These are phyloP conservation scores for Penicillium sp. DNA, from an alignment of 2,329 filamentous ascomycete genomes.

Conservation along the genomic window DNA sequence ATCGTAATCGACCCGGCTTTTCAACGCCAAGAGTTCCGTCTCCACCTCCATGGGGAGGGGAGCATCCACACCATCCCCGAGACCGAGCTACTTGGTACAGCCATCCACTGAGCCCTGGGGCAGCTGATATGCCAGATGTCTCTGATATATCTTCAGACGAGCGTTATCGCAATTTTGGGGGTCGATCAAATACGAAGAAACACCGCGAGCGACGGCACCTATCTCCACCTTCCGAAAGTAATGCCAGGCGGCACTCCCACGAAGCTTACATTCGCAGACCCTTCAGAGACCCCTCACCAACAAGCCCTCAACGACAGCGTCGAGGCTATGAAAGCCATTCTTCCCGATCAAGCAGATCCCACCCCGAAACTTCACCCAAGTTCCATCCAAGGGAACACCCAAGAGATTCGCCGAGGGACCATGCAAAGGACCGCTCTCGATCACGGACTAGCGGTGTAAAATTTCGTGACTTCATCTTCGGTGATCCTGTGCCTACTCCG, in stretches of 20 bases:
- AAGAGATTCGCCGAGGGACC: not conserved
- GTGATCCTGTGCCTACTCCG: constrained; percentile 13
- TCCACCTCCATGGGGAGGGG: constrained; percentile 23
- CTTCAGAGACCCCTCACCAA: constrained; percentile 30
- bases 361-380: constrained; percentile 12
- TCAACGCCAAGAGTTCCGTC: constrained; percentile 30
- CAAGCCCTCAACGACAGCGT: constrained; percentile 10
- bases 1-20: constrained; percentile 15
- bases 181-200: constrained; percentile 17
- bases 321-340: constrained; percentile 12
- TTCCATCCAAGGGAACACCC: not conserved
- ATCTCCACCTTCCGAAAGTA: constrained; percentile 26
- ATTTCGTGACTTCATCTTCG: constrained; percentile 30
- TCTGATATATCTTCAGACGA: constrained; percentile 34
- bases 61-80: constrained; percentile 21
- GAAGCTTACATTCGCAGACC: constrained; percentile 36
- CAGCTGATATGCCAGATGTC: constrained; percentile 20
- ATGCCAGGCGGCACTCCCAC: constrained; percentile 38
- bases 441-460: constrained; percentile 21
- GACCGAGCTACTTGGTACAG: constrained; percentile 19
- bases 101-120: constrained; percentile 21
- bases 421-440: constrained; percentile 15
- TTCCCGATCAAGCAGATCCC: constrained; percentile 11
- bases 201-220: constrained; percentile 25
- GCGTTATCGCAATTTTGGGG: constrained; percentile 12